phyloP scores from a whole-genome alignment of 768 basidiomycete species.

The Podaxis sp. region DNA sequence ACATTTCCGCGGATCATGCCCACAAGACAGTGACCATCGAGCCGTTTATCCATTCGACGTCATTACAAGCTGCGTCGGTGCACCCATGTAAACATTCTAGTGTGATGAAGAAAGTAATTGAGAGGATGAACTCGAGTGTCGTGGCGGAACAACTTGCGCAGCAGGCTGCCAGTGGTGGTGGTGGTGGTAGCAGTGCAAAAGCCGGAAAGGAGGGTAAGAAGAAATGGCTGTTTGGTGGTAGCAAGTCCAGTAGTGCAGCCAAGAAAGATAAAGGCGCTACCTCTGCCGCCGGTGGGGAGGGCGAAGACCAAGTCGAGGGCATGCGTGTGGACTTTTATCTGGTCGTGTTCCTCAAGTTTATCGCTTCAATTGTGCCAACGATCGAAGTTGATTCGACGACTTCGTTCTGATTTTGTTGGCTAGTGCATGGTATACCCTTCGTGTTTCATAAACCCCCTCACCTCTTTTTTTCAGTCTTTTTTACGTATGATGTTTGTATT shows the following conservation, averaged over 20 bases:
- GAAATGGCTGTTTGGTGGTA: conserved; percentile 67
- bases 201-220: conserved; percentile 58
- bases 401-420: conserved; percentile 37
- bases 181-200: conserved; percentile 19
- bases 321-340: conserved; percentile 98
- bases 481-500: not conserved
- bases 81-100: conserved; percentile 98
- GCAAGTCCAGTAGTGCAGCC: not conserved
- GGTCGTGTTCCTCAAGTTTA: conserved; percentile 98
- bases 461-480: not conserved
- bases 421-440: conserved; percentile 6
- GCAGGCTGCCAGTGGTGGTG: conserved; percentile 39
- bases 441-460: not conserved
- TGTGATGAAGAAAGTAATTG: conserved; percentile 99
- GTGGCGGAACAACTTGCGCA: conserved; percentile 73
- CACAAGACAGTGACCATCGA: conserved; percentile 99
- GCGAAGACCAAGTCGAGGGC: conserved; percentile 77
- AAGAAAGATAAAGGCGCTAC: conserved; percentile 8
- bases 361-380: conserved; percentile 96
- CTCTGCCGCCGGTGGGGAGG: conserved; percentile 26
- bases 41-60: conserved; percentile 89
- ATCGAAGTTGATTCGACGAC: conserved; percentile 97
- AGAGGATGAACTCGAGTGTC: conserved; percentile 91
- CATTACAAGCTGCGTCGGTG: conserved; percentile 85
- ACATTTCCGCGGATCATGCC: conserved; percentile 95